These are phyloP conservation scores for Camellia sinensis DNA, from an alignment of 148 eudicot species.

Conservation along the genomic window DNA sequence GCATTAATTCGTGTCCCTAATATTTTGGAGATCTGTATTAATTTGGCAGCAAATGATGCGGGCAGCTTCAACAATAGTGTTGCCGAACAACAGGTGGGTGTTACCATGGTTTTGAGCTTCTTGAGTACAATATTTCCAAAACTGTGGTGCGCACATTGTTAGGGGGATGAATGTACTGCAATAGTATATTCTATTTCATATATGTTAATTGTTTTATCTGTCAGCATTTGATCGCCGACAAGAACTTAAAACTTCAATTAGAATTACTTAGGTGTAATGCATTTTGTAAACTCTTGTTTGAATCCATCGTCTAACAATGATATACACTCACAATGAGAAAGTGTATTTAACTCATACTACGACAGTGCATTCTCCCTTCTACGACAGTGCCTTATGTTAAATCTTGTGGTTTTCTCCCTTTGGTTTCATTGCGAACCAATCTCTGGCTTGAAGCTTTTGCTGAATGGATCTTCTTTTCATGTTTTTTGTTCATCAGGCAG, in stretches of 20 bases:
- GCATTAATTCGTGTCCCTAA: not conserved
- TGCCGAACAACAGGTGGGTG: constrained; percentile 77
- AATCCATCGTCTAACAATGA: not conserved
- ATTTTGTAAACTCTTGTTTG: not conserved
- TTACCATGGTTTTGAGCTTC: not conserved
- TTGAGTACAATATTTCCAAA: not conserved
- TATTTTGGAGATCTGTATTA: not conserved
- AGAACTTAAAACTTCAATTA: not conserved
- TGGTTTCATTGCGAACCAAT: not conserved
- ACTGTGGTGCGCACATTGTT: not conserved
- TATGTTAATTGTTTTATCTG: not conserved
- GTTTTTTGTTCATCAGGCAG: constrained; percentile 51
- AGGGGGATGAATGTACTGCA: not conserved
- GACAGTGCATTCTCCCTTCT: not conserved
- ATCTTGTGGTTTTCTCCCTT: constrained; percentile 8
- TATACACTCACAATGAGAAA: no score
- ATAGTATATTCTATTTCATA: not conserved
- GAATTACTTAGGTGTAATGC: not conserved
- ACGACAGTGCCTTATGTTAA: not conserved
- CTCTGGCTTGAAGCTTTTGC: not conserved
- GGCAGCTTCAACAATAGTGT: constrained; percentile 94
- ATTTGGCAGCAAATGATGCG: constrained; percentile 58
- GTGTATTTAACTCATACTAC: not conserved
- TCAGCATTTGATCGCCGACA: not conserved
- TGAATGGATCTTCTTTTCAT: not conserved